Conservation (phyloP, 305 asterid genomes). For the Solanum hybrid region DNA sequence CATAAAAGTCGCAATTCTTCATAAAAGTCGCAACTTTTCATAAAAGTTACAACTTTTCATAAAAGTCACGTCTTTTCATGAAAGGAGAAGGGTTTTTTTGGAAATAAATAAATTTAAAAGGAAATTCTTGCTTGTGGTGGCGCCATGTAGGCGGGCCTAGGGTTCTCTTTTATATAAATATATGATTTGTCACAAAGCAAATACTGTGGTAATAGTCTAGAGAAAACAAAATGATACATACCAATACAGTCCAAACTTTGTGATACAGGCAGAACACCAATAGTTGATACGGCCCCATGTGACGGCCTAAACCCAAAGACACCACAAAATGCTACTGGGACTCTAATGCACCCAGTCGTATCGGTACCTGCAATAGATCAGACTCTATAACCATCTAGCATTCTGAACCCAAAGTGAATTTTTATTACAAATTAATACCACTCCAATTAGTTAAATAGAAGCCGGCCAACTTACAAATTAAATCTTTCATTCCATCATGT, state of each 20-base stretch:
- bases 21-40: too few relatives aligned
- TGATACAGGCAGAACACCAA: slow-evolving; percentile 77
- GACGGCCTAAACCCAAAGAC: slow-evolving; percentile 82
- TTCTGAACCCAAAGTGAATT: not conserved
- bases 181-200: not conserved
- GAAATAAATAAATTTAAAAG: too few relatives aligned
- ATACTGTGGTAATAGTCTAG: slow-evolving; percentile 1
- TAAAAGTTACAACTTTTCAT: too few relatives aligned
- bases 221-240: slow-evolving; percentile 25
- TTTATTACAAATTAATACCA: not conserved
- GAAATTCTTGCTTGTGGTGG: too few relatives aligned
- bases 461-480: not conserved
- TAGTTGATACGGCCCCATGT: slow-evolving; percentile 59
- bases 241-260: slow-evolving; percentile 88
- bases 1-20: too few relatives aligned
- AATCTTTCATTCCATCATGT: not conserved
- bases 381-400: not conserved
- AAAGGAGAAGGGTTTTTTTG: too few relatives aligned
- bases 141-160: too few relatives aligned
- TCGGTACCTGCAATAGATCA: slow-evolving; percentile 44
- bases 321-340: slow-evolving; percentile 66
- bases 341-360: slow-evolving; percentile 48
- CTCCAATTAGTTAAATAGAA: not conserved
- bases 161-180: too few relatives aligned
- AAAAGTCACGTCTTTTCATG: too few relatives aligned